A percentile compares a stretch with the other conserved stretches of the same genome.
Conservation (phyloP, 192 early-diverging fungal species). For the Geranomyces variabilis region DNA sequence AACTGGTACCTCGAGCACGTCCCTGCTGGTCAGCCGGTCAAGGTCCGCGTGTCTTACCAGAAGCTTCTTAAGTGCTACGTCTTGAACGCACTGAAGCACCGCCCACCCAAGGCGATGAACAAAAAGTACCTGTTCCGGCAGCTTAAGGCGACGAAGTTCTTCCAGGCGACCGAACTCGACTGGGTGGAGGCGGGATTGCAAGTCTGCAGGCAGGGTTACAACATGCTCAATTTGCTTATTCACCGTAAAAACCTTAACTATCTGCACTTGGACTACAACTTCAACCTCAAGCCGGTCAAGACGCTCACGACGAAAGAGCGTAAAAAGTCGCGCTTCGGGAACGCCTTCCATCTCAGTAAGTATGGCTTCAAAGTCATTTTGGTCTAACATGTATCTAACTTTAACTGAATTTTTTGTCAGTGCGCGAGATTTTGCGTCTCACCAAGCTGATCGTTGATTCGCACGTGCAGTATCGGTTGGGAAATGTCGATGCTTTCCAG, state of each 20-base stretch:
- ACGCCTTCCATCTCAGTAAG: slow-evolving; percentile 91
- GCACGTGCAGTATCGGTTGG: slow-evolving; percentile 97
- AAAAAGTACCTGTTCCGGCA: slow-evolving; percentile 96
- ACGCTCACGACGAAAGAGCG: slow-evolving; percentile 99
- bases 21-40: slow-evolving; percentile 90
- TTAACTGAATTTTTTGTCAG: no score
- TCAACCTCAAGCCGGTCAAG: slow-evolving; percentile 98
- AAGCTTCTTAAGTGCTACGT: slow-evolving; percentile 97
- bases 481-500: slow-evolving; percentile 99
- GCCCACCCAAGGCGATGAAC: slow-evolving; percentile 83
- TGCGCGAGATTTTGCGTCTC: slow-evolving; percentile 95
- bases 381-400: no score
- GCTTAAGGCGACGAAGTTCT: slow-evolving; percentile 96
- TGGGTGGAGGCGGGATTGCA: slow-evolving; percentile 99
- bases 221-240: slow-evolving; percentile 98
- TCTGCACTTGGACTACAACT: slow-evolving; percentile 98
- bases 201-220: slow-evolving; percentile 98
- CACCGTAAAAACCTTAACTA: slow-evolving; percentile 99
- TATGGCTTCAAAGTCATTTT: no score
- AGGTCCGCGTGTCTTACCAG: slow-evolving; percentile 98
- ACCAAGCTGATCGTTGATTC: slow-evolving; percentile 97
- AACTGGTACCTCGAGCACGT: slow-evolving; percentile 98
- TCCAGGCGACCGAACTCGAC: slow-evolving; percentile 96
- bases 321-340: slow-evolving; percentile 98
- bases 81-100: slow-evolving; percentile 85